phyloP scores from a whole-genome alignment of 345 rosid genomes.

The Citrus medica region DNA sequence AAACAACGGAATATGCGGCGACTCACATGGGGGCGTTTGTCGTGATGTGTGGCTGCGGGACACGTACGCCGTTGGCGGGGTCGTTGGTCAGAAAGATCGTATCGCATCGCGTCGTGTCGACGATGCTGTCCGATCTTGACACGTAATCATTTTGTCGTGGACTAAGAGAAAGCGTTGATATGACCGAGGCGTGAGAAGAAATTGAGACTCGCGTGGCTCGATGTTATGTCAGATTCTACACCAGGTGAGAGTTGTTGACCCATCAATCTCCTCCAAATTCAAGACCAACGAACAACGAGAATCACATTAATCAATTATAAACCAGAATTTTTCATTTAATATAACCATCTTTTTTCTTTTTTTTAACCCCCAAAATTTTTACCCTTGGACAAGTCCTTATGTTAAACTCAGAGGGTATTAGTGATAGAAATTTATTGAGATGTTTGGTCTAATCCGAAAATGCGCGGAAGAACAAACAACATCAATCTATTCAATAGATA shows the following conservation, averaged over 20 bases:
- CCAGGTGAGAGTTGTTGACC: neutral
- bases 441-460: too few species aligned
- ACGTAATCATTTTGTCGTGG: neutral
- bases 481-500: too few species aligned
- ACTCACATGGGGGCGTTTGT: conserved; percentile 31
- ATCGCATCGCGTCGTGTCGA: neutral
- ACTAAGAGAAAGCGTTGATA: neutral
- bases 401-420: too few species aligned
- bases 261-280: neutral
- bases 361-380: too few species aligned
- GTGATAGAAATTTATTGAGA: too few species aligned
- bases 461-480: too few species aligned
- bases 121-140: neutral
- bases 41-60: neutral
- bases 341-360: too few species aligned
- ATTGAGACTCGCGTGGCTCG: conserved; percentile 7
- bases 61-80: neutral
- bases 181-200: neutral
- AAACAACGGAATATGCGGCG: conserved; percentile 14
- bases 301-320: too few species aligned
- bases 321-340: neutral
- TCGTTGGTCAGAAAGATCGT: neutral
- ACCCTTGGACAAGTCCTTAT: too few species aligned
- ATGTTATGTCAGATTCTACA: neutral
- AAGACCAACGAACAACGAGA: neutral